Evolutionary conservation across 2,329 filamentous ascomycete species (phyloP).

Genomic region (Malbranchea zuffiana): DNA sequence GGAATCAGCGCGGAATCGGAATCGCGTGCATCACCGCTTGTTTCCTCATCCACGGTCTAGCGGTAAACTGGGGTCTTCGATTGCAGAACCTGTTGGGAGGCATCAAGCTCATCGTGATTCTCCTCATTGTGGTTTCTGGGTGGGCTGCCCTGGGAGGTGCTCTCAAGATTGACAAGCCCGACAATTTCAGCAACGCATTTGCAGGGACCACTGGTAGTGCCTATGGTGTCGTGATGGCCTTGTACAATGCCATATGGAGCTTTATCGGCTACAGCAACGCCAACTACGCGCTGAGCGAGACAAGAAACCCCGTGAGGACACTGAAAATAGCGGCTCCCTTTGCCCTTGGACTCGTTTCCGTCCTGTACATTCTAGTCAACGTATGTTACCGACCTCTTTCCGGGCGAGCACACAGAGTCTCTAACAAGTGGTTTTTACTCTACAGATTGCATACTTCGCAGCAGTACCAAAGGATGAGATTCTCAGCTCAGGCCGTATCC

Average conservation of each 20-base stretch:
- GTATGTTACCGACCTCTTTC: constrained; percentile 49
- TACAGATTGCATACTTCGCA: constrained; percentile 40
- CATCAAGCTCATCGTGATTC: constrained; percentile 55
- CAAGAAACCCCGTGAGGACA: constrained; percentile 53
- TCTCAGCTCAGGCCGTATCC: constrained; percentile 37
- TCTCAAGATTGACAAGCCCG: constrained; percentile 48
- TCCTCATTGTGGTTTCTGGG: constrained; percentile 54
- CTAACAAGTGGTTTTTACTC: neutral
- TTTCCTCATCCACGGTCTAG: constrained; percentile 54
- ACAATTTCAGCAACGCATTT: constrained; percentile 53
- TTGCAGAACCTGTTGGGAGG: constrained; percentile 56
- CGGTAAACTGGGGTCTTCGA: constrained; percentile 55
- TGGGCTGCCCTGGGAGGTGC: constrained; percentile 51
- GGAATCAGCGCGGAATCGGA: constrained; percentile 57
- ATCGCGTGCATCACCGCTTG: constrained; percentile 56
- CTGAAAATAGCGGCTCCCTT: constrained; percentile 55
- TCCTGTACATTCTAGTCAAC: constrained; percentile 57
- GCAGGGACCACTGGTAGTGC: constrained; percentile 54
- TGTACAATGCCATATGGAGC: constrained; percentile 63
- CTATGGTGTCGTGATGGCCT: constrained; percentile 57
- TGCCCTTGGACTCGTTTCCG: constrained; percentile 47
- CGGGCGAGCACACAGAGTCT: neutral
- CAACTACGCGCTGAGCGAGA: constrained; percentile 45
- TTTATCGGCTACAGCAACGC: constrained; percentile 46
- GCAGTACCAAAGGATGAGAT: constrained; percentile 44